Percentiles rank a stretch among this genome's conserved stretches.
These are phyloP conservation scores for Aspergillus sp. DNA, from an alignment of 2,329 filamentous ascomycete species.

Conservation along the genomic window DNA sequence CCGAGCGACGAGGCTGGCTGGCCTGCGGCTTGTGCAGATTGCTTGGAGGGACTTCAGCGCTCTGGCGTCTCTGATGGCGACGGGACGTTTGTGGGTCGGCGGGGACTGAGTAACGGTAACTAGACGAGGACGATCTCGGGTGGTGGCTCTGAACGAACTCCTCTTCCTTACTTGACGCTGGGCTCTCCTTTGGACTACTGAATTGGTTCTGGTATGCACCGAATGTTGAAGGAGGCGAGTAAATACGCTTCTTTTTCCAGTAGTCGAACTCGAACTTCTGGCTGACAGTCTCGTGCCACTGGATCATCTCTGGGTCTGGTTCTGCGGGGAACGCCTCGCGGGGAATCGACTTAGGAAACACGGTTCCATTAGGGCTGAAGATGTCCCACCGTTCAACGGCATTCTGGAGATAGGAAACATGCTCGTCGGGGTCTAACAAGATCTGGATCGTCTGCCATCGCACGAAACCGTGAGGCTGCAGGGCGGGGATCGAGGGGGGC, in stretches of 20 bases:
- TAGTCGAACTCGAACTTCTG: slow-evolving; percentile 66
- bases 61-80: slow-evolving; percentile 25
- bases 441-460: slow-evolving; percentile 93
- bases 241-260: slow-evolving; percentile 39
- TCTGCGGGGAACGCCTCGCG: slow-evolving; percentile 69
- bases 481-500: slow-evolving; percentile 74
- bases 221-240: slow-evolving; percentile 33
- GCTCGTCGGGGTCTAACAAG: slow-evolving; percentile 81
- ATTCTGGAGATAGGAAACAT: slow-evolving; percentile 78
- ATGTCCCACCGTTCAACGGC: slow-evolving; percentile 77
- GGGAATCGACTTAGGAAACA: slow-evolving; percentile 62
- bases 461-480: slow-evolving; percentile 82
- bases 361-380: slow-evolving; percentile 63
- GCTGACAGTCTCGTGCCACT: slow-evolving; percentile 80
- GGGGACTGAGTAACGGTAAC: slow-evolving; percentile 19
- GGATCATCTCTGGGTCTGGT: slow-evolving; percentile 76
- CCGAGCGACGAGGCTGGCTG: slow-evolving; percentile 16
- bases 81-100: slow-evolving; percentile 20
- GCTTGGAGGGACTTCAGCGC: slow-evolving; percentile 21
- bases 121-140: slow-evolving; percentile 16
- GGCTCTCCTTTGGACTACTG: slow-evolving; percentile 30
- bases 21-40: slow-evolving; percentile 21
- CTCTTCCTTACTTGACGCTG: slow-evolving; percentile 22
- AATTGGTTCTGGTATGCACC: slow-evolving; percentile 29
- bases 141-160: slow-evolving; percentile 18